Percentiles rank a stretch among this genome's conserved stretches.
Evolutionary conservation across 345 rosid genomes (phyloP).

Genomic region (Populus nigra): DNA sequence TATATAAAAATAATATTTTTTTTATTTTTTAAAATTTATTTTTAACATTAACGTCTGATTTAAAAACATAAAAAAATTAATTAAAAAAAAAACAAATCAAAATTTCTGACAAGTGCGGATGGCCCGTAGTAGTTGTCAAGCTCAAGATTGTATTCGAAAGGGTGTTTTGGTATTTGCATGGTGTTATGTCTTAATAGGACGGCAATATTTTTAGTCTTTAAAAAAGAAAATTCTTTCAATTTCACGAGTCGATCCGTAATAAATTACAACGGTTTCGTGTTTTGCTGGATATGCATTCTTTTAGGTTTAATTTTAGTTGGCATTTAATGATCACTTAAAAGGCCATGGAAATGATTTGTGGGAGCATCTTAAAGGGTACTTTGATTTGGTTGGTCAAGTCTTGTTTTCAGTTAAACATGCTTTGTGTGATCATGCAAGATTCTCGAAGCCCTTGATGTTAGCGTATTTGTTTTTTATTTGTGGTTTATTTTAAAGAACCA

Average conservation of each 20-base stretch:
- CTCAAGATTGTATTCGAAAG: slow-evolving; percentile 7
- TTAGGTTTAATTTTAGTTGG: slow-evolving; percentile 28
- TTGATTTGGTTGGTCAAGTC: slow-evolving; percentile 43
- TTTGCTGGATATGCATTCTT: slow-evolving; percentile 10
- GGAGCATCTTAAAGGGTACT: slow-evolving; percentile 34
- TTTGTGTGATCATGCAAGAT: slow-evolving; percentile 52
- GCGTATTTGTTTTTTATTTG: slow-evolving; percentile 29
- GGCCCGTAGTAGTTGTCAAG: background rate
- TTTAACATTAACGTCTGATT: too few relatives aligned
- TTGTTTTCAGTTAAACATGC: slow-evolving; percentile 46
- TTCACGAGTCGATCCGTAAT: slow-evolving; percentile 16
- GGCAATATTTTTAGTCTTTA: slow-evolving; percentile 21
- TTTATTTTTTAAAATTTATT: too few relatives aligned
- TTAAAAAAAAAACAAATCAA: too few relatives aligned
- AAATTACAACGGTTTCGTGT: background rate
- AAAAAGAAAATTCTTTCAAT: slow-evolving; percentile 26
- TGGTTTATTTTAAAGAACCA: slow-evolving; percentile 24
- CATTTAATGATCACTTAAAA: slow-evolving; percentile 56
- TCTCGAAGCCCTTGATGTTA: slow-evolving; percentile 51
- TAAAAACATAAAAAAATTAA: too few relatives aligned
- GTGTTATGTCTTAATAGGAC: slow-evolving; percentile 14
- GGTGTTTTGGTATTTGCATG: slow-evolving; percentile 31
- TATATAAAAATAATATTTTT: too few relatives aligned
- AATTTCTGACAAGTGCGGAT: too few relatives aligned
- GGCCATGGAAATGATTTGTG: slow-evolving; percentile 47